Evolutionary conservation across 2,329 filamentous ascomycete genomes (phyloP).

Genomic region (Xylaria sp.): DNA sequence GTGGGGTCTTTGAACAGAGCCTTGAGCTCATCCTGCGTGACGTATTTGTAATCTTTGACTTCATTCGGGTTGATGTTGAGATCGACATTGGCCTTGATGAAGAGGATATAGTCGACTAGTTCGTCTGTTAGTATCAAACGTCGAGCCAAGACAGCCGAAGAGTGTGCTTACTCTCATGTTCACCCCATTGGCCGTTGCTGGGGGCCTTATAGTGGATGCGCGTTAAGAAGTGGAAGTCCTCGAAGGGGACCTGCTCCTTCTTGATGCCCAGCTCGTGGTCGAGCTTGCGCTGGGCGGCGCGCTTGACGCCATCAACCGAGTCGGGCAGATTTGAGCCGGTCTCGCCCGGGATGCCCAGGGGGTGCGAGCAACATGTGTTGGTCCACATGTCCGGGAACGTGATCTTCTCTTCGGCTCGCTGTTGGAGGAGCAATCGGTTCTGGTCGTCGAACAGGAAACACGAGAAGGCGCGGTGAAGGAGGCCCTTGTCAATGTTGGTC

Average conservation of each 20-base stretch:
- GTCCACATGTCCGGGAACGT: conserved; percentile 99
- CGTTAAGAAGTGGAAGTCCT: conserved; percentile 93
- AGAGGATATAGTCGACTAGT: conserved; percentile 96
- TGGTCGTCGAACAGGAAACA: conserved; percentile 97
- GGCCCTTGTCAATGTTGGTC: conserved; percentile 96
- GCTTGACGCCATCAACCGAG: conserved; percentile 86
- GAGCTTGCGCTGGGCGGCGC: conserved; percentile 91
- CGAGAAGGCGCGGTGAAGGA: conserved; percentile 96
- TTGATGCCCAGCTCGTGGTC: conserved; percentile 96
- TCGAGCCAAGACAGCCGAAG: not conserved
- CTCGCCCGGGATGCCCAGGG: conserved; percentile 89
- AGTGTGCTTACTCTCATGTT: conserved; percentile 85
- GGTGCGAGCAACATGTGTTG: conserved; percentile 99
- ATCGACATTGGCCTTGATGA: conserved; percentile 94
- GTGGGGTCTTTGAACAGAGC: conserved; percentile 82
- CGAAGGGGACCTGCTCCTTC: conserved; percentile 85
- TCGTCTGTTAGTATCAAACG: conserved; percentile 35
- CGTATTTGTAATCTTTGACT: conserved; percentile 85
- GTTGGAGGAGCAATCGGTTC: conserved; percentile 92
- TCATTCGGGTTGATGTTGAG: conserved; percentile 87
- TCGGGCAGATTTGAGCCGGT: conserved; percentile 84
- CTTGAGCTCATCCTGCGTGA: conserved; percentile 83
- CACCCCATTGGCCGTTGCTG: conserved; percentile 97
- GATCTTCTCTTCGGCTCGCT: conserved; percentile 96
- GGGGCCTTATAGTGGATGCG: conserved; percentile 98